Base-by-base conservation (phyloP, 768 basidiomycete species). In the Lepiota brunneoincarnata region DNA sequence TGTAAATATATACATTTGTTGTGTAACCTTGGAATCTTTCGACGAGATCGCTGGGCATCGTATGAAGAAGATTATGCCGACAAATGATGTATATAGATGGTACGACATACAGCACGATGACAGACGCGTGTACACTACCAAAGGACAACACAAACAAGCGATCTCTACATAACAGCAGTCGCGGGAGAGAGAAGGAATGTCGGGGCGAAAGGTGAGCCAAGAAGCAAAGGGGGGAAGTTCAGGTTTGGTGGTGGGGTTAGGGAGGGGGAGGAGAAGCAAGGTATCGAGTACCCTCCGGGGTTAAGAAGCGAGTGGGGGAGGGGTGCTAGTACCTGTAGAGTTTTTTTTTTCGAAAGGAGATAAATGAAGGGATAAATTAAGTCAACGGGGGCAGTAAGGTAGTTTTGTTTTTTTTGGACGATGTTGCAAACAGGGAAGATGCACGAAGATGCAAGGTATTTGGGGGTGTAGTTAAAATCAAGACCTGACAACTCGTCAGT, bases 401-500 rank as follows among this genome's bases (percentile, higher is more conserved):
- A 47, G 40, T 21, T 23, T n/a, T 42, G 36, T 46, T 48, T 28
- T 20, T 24, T 45, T 21, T 24, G 44, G 36, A 39, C 38, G 23
- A n/a, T n/a, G 31, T 31, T 31, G 28, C 31, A 9, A 28, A 40
- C 18, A 31, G 26, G 34, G 28, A 23, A 35, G 38, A 38, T 20
- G 31, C 36, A 40, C 40, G 49, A 44, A 23, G 50, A 38, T 55
- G 40, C 17, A 54, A 41, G 46, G 17, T 36, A 45, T 48, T 38
- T 50, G 39, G 53, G 57, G 56, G 59, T 45, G 55, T 55, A n/a
- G n/a, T 60, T 63, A 58, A 56, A 61, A 82, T 88, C 73, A 88
- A 67, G 85, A 86, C 86, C 86, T 88, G 83, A 80, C 79, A 78
- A 75, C 74, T 72, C 79, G 75, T 88, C 80, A 88, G 86, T 72